Percentiles rank a stretch among this genome's conserved stretches.
phyloP scores from a whole-genome alignment of 495 filamentous ascomycete species.

The Filosporella fistucella region DNA sequence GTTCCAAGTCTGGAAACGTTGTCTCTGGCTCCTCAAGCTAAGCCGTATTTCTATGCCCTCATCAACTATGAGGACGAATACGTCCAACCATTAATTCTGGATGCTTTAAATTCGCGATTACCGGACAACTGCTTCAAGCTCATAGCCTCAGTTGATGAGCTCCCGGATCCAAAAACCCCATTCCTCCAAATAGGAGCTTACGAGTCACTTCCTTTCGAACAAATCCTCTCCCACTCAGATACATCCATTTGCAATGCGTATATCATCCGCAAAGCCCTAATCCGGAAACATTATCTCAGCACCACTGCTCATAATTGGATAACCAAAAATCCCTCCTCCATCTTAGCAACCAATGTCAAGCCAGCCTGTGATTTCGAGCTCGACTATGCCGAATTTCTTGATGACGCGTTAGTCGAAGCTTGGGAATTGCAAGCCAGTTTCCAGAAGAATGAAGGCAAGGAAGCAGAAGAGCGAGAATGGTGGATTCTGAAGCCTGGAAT shows the following conservation, averaged over 20 bases:
- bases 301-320: slow-evolving; percentile 76
- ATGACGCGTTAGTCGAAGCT: slow-evolving; percentile 85
- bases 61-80: slow-evolving; percentile 83
- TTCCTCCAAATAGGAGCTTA: slow-evolving; percentile 84
- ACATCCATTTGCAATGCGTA: slow-evolving; percentile 73
- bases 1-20: slow-evolving; percentile 13
- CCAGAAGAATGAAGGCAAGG: slow-evolving; percentile 49
- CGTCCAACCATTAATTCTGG: slow-evolving; percentile 75
- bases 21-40: slow-evolving; percentile 4
- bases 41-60: slow-evolving; percentile 58
- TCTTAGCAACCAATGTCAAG: slow-evolving; percentile 65
- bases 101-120: slow-evolving; percentile 62
- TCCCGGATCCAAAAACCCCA: slow-evolving; percentile 34
- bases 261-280: slow-evolving; percentile 94
- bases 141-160: slow-evolving; percentile 39
- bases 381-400: slow-evolving; percentile 94
- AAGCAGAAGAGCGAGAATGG: slow-evolving; percentile 66
- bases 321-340: slow-evolving; percentile 70
- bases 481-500: slow-evolving; percentile 98
- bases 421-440: slow-evolving; percentile 80
- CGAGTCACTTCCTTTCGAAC: slow-evolving; percentile 79
- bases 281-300: slow-evolving; percentile 88
- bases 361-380: slow-evolving; percentile 80
- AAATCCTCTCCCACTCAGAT: slow-evolving; percentile 53
- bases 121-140: slow-evolving; percentile 36